Percentiles rank a stretch among this genome's conserved stretches.
Conservation (phyloP, 345 rosid species). For the Hevea brasiliensis region DNA sequence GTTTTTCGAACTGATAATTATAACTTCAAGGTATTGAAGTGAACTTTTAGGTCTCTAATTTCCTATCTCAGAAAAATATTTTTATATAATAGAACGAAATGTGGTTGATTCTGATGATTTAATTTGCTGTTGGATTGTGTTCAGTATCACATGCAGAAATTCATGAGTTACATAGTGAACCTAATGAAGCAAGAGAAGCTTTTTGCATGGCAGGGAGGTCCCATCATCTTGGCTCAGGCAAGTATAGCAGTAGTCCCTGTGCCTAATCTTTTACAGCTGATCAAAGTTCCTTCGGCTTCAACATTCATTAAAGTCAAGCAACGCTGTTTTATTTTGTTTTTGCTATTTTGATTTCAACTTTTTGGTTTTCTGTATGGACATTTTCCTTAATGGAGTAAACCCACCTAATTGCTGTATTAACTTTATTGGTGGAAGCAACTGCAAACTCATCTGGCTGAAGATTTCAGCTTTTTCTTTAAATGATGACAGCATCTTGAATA, state of each 20-base stretch:
- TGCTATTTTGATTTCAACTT: not conserved
- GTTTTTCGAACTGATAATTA: conserved; percentile 79
- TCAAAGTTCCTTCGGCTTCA: not conserved
- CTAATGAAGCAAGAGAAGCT: conserved; percentile 86
- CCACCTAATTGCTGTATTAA: not conserved
- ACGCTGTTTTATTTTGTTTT: not conserved
- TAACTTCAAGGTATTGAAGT: conserved; percentile 66
- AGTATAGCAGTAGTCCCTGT: conserved; percentile 17
- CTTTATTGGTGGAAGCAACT: not conserved
- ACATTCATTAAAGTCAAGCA: not conserved
- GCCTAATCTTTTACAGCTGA: not conserved
- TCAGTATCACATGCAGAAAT: conserved; percentile 82
- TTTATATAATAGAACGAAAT: not conserved
- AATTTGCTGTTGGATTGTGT: conserved; percentile 18
- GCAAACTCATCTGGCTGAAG: not conserved
- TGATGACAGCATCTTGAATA: not conserved
- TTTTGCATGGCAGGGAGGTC: conserved; percentile 95
- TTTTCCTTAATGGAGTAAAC: not conserved
- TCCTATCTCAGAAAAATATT: not conserved
- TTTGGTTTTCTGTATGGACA: not conserved
- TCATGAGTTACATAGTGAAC: conserved; percentile 68
- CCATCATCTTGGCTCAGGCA: conserved; percentile 93
- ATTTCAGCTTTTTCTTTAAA: not conserved
- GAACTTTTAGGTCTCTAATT: conserved; percentile 3
- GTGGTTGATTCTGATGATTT: conserved; percentile 11